phyloP scores from a whole-genome alignment of 371 early-diverging fungal genomes.

The Apophysomyces variabilis region DNA sequence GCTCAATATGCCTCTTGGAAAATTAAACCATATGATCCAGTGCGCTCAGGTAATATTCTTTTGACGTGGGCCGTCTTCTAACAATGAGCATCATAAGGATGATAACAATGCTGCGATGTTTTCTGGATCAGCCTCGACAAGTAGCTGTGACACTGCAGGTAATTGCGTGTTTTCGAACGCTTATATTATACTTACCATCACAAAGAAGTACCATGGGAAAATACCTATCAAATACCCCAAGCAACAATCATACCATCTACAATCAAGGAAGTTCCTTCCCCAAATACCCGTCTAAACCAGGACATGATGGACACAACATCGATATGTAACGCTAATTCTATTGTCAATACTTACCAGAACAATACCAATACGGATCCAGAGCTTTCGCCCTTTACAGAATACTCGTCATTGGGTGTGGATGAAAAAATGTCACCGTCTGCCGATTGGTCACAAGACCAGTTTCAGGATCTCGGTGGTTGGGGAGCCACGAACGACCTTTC shows the following conservation, averaged over 20 bases:
- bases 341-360: too few relatives aligned
- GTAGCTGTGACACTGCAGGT: not conserved
- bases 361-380: too few relatives aligned
- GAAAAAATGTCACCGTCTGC: not conserved
- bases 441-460: not conserved
- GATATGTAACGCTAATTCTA: too few relatives aligned
- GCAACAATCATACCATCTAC: not conserved
- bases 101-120: not conserved
- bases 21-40: slow-evolving; percentile 20
- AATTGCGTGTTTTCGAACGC: not conserved
- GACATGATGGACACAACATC: too few relatives aligned
- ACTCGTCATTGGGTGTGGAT: not conserved
- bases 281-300: not conserved
- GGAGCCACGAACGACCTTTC: not conserved
- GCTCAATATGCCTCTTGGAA: slow-evolving; percentile 13
- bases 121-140: not conserved
- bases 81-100: not conserved
- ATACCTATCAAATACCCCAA: not conserved
- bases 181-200: not conserved
- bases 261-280: not conserved
- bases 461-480: not conserved
- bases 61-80: not conserved
- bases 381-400: too few relatives aligned
- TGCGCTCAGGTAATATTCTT: slow-evolving; percentile 21
- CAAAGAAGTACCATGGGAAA: not conserved